Evolutionary conservation across 2,329 filamentous ascomycete species (phyloP), one percentile per base, ranked within the genome.

Genomic region (Pezizomycotina sp.): DNA sequence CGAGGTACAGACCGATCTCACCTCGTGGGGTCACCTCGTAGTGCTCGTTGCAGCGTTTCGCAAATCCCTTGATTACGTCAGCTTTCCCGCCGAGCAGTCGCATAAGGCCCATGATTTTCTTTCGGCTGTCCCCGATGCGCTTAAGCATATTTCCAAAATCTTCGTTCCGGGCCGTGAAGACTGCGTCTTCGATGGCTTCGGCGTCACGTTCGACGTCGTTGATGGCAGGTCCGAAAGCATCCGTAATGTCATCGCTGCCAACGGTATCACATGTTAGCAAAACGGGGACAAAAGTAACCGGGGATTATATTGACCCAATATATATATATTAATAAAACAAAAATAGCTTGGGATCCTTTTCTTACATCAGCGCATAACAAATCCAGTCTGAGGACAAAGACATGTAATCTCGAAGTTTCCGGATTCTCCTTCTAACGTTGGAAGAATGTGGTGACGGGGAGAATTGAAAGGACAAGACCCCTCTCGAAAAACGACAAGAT

Each of bases 31-130:
- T 86, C 41, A 98, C 80, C 50, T 93, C 80, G 83, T 84, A 98
- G 47, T 91, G 78, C 62, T 98, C 86, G 54, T 93, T 98, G 61
- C 89, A 98, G 9, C 89, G 70, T 61, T 98, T 98, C 4, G 89
- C 89, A 53, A 98, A 98, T 1, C 89, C 89, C 61, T 95, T 95
- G 64, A 98, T 95, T 40, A 98, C 89, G 57, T 98, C 89, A 31
- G 89, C 89, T 60, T 98, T 98, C 59, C 92, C 95, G 36, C 89
- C 89, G 12, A 98, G 63, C 27, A 98, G 64, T 32, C 89, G 71
- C 55, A 93, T 95, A 29, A 98, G 64, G 22, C 79, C 77, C 84
- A 98, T 98, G 47, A 98, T 89, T 56, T 86, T 86, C 65, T 95
- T 95, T 50, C 89, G 72, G 56, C 83, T 92, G 57, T 92, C 82